Conservation (phyloP, 73 alveolate genomes). For the Paramecium octaurelia region DNA sequence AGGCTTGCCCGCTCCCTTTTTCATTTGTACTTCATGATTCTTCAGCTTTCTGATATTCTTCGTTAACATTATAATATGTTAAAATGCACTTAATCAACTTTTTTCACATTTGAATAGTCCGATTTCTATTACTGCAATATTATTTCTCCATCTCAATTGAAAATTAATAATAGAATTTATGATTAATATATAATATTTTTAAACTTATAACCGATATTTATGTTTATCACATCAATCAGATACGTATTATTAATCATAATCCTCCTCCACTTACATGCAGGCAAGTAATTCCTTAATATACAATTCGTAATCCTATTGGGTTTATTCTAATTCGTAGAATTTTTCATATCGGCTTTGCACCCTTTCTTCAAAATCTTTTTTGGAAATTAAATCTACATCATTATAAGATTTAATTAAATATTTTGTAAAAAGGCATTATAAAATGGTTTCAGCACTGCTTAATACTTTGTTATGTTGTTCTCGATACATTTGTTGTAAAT, state of each 20-base stretch:
- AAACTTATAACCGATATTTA: not conserved
- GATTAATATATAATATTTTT: not conserved
- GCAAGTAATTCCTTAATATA: not conserved
- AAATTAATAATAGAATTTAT: not conserved
- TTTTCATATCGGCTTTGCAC: not conserved
- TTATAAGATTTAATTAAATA: not conserved
- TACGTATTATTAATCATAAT: not conserved
- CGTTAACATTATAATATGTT: not conserved
- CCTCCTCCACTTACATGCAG: not conserved
- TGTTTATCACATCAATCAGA: not conserved
- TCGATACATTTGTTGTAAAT: not conserved
- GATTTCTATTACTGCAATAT: not conserved
- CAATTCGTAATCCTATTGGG: not conserved
- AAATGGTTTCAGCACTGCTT: not conserved
- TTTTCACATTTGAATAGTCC: too few relatives aligned
- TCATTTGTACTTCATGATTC: not conserved
- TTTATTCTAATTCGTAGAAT: not conserved
- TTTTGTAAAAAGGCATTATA: not conserved
- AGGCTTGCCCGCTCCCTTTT: not conserved
- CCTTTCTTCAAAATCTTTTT: not conserved
- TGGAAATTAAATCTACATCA: too few relatives aligned
- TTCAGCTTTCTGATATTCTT: not conserved
- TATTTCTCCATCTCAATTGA: not conserved
- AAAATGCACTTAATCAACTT: too few relatives aligned
- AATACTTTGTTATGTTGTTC: not conserved